Evolutionary conservation across 78 protist genomes (phyloP), one percentile per base, ranked within the genome.

Genomic region (Dictyostelium firmibasis): DNA sequence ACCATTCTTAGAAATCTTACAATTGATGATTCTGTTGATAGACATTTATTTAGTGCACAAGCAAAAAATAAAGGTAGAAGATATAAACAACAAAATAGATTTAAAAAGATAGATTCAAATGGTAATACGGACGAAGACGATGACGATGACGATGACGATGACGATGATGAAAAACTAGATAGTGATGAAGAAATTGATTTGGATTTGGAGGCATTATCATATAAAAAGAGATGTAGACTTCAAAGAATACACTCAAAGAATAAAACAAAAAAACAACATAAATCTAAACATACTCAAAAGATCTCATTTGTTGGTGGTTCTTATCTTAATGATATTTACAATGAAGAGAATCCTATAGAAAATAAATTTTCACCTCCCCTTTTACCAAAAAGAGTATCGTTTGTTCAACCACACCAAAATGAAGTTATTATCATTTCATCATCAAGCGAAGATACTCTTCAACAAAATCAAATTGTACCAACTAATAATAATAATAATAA

Each of bases 151-250:
- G 23, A 23, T 31, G 64, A 83, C 18, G 25, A 83, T 10, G 44
- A 53, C 44, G 33, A 11, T 69, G 18, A 13, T 41, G n/a, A 41
- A 85, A 27, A 69, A 44, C 29, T 62, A 4, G 85, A 88, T 67
- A 62, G 67, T 31, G 93, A 88, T 31, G 93, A 88, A 13, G 93
- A 88, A 33, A 79, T 79, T 18, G 93, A 88, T 43, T 64, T 88
- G 10, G 93, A 77, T 25, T 50, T 88, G 16, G 93, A 88, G 31
- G 86, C 78, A 27, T 23, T 50, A n/a, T 78, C 93, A 23, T 88
- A 88, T 43, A 77, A 79, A 69, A 88, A 88, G 81, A 88, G 72
- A 44, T 88, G 93, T 43, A 33, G 93, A 79, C 35, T 88, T 4
- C 74, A 88, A 74, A 88, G 93, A 88, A 88, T 62, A 29, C 35